A percentile compares a stretch with the other conserved stretches of the same genome.
These are phyloP conservation scores for Torrubiella hemipterigena DNA, from an alignment of 2,329 filamentous ascomycete genomes.

Conservation along the genomic window DNA sequence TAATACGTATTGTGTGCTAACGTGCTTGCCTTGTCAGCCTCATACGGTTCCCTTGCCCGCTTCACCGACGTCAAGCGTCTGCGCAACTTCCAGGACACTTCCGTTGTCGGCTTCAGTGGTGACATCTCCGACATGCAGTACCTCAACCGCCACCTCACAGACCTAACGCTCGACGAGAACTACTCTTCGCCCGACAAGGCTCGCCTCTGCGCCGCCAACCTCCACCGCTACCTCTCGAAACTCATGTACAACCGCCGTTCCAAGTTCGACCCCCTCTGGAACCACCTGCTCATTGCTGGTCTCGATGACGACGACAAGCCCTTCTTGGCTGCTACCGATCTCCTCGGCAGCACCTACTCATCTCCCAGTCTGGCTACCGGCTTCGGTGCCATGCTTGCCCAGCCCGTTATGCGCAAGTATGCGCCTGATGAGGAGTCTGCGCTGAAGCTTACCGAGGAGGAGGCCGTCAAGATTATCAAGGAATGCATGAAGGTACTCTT, in stretches of 20 bases:
- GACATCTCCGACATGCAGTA: constrained; percentile 99
- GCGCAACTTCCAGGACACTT: constrained; percentile 71
- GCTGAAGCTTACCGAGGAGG: constrained; percentile 58
- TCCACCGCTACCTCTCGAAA: constrained; percentile 94
- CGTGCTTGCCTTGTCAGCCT: constrained; percentile 45
- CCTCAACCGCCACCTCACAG: constrained; percentile 80
- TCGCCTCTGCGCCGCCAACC: constrained; percentile 75
- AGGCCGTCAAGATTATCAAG: constrained; percentile 70
- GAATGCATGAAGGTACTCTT: constrained; percentile 98
- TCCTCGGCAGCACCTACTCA: constrained; percentile 85
- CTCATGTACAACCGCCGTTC: constrained; percentile 90
- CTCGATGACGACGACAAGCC: constrained; percentile 69
- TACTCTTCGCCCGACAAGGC: constrained; percentile 43
- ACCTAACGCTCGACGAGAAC: constrained; percentile 79
- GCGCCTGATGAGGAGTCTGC: constrained; percentile 77
- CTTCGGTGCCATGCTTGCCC: constrained; percentile 83
- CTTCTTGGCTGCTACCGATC: constrained; percentile 83
- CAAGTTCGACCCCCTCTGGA: constrained; percentile 97
- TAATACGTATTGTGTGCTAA: not conserved
- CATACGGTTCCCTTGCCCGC: constrained; percentile 91
- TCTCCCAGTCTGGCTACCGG: constrained; percentile 85
- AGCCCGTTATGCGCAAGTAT: constrained; percentile 76
- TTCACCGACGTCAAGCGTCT: constrained; percentile 97
- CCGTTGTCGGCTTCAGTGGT: constrained; percentile 86
- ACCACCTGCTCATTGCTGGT: constrained; percentile 83